Evolutionary conservation across 352 stramenopile genomes (phyloP).

Genomic region (Phytophthora sansomeana): DNA sequence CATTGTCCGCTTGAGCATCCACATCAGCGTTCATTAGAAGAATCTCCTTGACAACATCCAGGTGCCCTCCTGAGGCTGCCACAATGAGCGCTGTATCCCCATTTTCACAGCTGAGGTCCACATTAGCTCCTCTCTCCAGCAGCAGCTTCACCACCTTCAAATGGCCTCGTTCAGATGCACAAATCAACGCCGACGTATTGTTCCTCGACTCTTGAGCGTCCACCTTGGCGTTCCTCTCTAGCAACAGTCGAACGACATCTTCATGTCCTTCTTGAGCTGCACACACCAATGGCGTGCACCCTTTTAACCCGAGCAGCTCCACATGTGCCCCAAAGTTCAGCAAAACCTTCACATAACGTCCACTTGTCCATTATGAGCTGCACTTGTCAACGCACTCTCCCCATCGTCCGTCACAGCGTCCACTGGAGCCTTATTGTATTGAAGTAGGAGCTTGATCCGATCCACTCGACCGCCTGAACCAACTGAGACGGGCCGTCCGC

Average conservation of each 20-base stretch:
- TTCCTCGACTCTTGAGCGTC: background rate
- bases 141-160: background rate
- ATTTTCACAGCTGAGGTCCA: background rate
- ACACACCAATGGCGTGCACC: constrained; percentile 5
- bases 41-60: background rate
- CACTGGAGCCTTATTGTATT: background rate
- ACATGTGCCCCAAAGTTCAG: background rate
- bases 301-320: background rate
- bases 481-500: background rate
- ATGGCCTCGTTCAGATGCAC: background rate
- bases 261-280: constrained; percentile 3
- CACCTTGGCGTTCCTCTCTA: background rate
- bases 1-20: background rate
- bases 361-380: background rate
- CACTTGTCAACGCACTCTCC: background rate
- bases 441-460: background rate
- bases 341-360: background rate
- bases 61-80: background rate
- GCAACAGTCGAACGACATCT: constrained; percentile 1
- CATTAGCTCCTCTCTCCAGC: background rate
- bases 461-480: background rate
- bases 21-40: background rate
- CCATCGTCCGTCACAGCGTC: background rate
- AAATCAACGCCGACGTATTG: background rate
- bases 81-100: background rate